Conservation (phyloP, 2,329 filamentous ascomycete genomes). For the Zalaria obscura region DNA sequence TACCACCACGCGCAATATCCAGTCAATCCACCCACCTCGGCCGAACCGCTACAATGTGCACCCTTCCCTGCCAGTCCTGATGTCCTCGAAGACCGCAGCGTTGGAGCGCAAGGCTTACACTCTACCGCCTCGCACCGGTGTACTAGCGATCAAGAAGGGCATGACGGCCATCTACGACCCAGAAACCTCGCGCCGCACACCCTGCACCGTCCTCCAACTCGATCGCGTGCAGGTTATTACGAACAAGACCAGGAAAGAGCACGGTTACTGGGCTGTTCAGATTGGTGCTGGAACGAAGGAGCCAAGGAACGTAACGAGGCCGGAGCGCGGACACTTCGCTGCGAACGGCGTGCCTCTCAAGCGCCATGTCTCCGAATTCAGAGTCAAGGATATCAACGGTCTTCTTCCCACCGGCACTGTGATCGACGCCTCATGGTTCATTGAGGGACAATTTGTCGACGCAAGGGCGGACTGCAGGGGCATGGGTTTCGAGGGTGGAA, state of each 20-base stretch:
- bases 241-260: slow-evolving; percentile 63
- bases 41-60: slow-evolving; percentile 39
- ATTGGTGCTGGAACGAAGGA: slow-evolving; percentile 66
- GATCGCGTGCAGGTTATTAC: slow-evolving; percentile 83
- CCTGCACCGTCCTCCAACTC: slow-evolving; percentile 87
- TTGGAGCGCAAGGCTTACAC: slow-evolving; percentile 43
- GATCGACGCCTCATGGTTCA: slow-evolving; percentile 81
- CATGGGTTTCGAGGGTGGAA: slow-evolving; percentile 90
- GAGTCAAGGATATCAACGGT: slow-evolving; percentile 59
- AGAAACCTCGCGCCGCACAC: slow-evolving; percentile 58
- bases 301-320: slow-evolving; percentile 62
- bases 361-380: slow-evolving; percentile 72
- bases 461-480: slow-evolving; percentile 65
- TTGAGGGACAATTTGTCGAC: slow-evolving; percentile 81
- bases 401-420: slow-evolving; percentile 61
- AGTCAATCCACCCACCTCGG: slow-evolving; percentile 39
- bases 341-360: slow-evolving; percentile 72
- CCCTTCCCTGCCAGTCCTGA: slow-evolving; percentile 35
- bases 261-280: slow-evolving; percentile 93
- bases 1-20: slow-evolving; percentile 31
- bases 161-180: slow-evolving; percentile 84
- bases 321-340: slow-evolving; percentile 79
- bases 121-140: slow-evolving; percentile 58
- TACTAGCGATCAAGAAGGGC: slow-evolving; percentile 80
- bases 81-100: slow-evolving; percentile 43